Percentiles rank a stretch among this genome's conserved stretches.
phyloP scores from a whole-genome alignment of 805 yeast genomes.

The Wickerhamomyces bovis region DNA sequence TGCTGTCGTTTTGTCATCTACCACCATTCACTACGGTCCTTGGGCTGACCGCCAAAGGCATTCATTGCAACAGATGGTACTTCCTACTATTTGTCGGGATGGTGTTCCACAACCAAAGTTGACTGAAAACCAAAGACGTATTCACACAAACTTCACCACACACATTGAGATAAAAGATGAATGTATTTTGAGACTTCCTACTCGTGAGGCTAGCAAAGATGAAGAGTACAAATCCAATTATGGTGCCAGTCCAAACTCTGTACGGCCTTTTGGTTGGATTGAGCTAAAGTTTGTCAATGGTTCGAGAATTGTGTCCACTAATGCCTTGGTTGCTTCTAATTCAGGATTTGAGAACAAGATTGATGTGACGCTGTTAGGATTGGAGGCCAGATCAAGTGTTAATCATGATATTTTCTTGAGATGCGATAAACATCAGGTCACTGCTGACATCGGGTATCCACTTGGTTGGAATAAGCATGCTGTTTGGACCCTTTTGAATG shows the following conservation, averaged over 20 bases:
- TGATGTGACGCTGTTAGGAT: conserved; percentile 38
- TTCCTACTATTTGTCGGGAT: conserved; percentile 64
- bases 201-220: conserved; percentile 81
- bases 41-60: conserved; percentile 89
- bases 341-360: conserved; percentile 52
- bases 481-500: conserved; percentile 56
- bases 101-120: conserved; percentile 36
- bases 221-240: conserved; percentile 29
- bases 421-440: conserved; percentile 51
- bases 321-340: conserved; percentile 48
- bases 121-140: conserved; percentile 46
- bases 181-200: conserved; percentile 66
- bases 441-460: conserved; percentile 62
- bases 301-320: conserved; percentile 40
- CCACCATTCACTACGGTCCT: conserved; percentile 82
- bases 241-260: conserved; percentile 28
- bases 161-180: conserved; percentile 59
- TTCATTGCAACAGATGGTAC: conserved; percentile 55
- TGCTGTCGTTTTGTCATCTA: conserved; percentile 50
- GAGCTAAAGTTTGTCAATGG: conserved; percentile 58
- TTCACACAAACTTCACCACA: conserved; percentile 50
- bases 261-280: conserved; percentile 87
- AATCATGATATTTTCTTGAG: conserved; percentile 77
- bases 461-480: conserved; percentile 78
- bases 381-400: conserved; percentile 75